A percentile compares a stretch with the other conserved stretches of the same genome.
phyloP scores from a whole-genome alignment of 768 basidiomycete species.

The Phanerochaete carnosa region DNA sequence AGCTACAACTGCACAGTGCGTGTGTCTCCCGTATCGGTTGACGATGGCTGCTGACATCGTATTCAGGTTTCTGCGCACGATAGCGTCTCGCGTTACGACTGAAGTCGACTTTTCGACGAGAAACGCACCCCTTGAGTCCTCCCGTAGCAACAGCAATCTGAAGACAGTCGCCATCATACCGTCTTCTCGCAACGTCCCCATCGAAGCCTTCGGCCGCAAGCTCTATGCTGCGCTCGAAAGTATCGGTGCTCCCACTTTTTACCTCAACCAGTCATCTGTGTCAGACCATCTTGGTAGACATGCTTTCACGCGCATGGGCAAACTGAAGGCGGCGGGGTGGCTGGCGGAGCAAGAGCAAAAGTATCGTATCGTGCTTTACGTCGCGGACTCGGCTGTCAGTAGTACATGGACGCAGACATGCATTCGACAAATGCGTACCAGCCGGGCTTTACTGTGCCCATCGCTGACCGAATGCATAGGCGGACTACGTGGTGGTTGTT shows the following conservation, averaged over 20 bases:
- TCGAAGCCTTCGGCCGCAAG: conserved; percentile 87
- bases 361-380: conserved; percentile 90
- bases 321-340: conserved; percentile 93
- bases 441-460: neutral
- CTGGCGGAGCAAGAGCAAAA: conserved; percentile 93
- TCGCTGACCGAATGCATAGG: conserved; percentile 37
- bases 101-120: conserved; percentile 69
- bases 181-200: conserved; percentile 80
- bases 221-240: conserved; percentile 85
- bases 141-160: conserved; percentile 80
- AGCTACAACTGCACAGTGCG: conserved; percentile 79
- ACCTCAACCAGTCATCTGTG: conserved; percentile 90
- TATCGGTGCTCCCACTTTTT: conserved; percentile 90
- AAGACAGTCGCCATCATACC: conserved; percentile 95
- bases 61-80: conserved; percentile 72
- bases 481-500: conserved; percentile 91
- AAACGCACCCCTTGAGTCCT: conserved; percentile 53
- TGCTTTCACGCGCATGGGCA: conserved; percentile 95
- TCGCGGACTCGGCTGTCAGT: conserved; percentile 91
- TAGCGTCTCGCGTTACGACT: conserved; percentile 86
- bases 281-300: conserved; percentile 90
- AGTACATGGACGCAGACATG: conserved; percentile 99
- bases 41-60: neutral
- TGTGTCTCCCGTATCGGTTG: conserved; percentile 4
- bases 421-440: conserved; percentile 75